Base-by-base conservation (phyloP, 2,329 filamentous ascomycete genomes). In the Chrysoporthe cubensis region DNA sequence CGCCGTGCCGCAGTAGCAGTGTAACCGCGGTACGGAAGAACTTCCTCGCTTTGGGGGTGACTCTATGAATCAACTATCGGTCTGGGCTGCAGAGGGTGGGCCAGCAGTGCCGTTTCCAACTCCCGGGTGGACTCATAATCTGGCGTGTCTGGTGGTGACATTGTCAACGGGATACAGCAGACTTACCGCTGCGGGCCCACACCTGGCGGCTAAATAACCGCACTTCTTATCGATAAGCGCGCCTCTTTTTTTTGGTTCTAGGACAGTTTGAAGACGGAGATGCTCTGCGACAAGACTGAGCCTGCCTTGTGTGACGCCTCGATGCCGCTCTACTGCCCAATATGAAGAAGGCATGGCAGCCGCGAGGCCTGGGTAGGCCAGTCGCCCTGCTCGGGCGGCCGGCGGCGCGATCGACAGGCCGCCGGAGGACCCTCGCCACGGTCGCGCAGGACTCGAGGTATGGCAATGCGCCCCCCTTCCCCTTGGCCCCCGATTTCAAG, bases 311-410 rank as follows among this genome's bases (percentile, higher is more conserved):
- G 3, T 37, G 50, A 52, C 63, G 54, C 26, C 37, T 64, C 48
- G 34, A 68, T 69, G 60, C 48, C 46, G 62, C 34, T 21, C 21
- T 21, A 21, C 13, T 8, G n/a, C 21, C 48, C 59, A 72, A 50
- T 2, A 78, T 78, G 77, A 75, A 68, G 71, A 75, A 74, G 69
- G 73, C 72, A 62, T 78, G 75, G 76, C 72, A 73, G 60, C 71
- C 75, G 37, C 70, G 74, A 64, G 71, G 73, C 50, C 65, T 77
- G 21, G 71, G 72, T 54, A 73, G 75, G 71, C 72, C 76, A 6
- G 68, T 65, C 8, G 50, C 60, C n/a, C 62, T 69, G 14, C 44
- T 70, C 34, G 70, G 70, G 18, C 67, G 72, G 32, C 66, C 62
- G 50, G 18, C 34, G 68, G 40, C 42, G 67, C 71, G 70, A 37